Evolutionary conservation across 192 early-diverging fungal genomes (phyloP), one percentile per base, ranked within the genome.

Genomic region (Geranomyces variabilis): DNA sequence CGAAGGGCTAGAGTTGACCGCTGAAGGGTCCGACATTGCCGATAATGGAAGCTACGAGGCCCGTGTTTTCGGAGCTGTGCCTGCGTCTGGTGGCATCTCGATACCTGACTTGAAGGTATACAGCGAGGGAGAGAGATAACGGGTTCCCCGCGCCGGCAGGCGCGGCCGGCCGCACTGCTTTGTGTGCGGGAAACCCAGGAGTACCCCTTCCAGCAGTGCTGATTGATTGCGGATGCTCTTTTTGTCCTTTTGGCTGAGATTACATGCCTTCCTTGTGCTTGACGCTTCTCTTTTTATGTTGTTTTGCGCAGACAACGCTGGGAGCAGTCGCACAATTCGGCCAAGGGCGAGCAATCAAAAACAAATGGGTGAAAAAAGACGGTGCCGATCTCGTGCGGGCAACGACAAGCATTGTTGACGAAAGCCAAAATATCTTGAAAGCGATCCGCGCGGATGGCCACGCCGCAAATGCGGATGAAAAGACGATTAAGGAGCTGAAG

Each of bases 281-380:
- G n/a, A n/a, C n/a, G n/a, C n/a, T n/a, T n/a, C n/a, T n/a, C n/a
- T n/a, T n/a, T n/a, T n/a, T n/a, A n/a, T n/a, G n/a, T n/a, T n/a
- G n/a, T n/a, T n/a, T n/a, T n/a, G 6, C 19, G 4, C 14, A 55
- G 34, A 22, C 26, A 53, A 70, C 48, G 22, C 30, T 75, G 5
- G 66, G 76, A 44, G 30, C 33, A 10, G n/a, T 51, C 24, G 53
- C 74, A 9, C 51, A 77, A 36, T 91, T 97, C 76, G 97, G 96
- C 31, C 94, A 95, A 80, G 94, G 94, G 59, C 91, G 91, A 76
- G 95, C 95, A 24, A 91, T 99, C 81, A 94, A 94, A 79, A 94
- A 96, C 86, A 98, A 96, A 83, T 99, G 97, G 97, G 90, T 99
- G 80, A 89, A 88, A 63, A 97, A 97, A 80, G 85, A 63, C 13